Percentiles rank a stretch among this genome's conserved stretches.
Conservation (phyloP, 257 asterid genomes). For the Solanum chilense region DNA sequence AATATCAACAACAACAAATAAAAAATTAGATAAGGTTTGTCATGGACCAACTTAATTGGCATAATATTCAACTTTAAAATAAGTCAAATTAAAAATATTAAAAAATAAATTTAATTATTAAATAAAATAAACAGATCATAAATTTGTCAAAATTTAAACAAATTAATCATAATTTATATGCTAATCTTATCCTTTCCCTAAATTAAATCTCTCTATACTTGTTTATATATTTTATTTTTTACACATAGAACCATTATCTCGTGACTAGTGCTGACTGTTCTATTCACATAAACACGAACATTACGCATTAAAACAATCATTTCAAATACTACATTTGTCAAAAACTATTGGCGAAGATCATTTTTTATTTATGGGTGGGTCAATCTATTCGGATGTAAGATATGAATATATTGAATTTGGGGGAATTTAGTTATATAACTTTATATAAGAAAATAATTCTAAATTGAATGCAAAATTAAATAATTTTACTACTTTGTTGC, state of each 20-base stretch:
- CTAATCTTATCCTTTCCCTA: background rate
- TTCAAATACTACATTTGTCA: no score
- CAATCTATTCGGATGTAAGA: no score
- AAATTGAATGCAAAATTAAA: no score
- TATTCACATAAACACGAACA: no score
- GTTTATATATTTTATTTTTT: background rate
- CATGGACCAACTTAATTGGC: rapidly evolving
- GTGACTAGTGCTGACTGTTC: background rate
- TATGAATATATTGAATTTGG: no score
- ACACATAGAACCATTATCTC: background rate
- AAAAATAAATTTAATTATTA: background rate
- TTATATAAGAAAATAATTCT: no score
- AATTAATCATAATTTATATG: background rate
- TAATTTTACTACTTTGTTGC: no score
- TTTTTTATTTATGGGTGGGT: no score
- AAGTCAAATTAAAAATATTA: no score
- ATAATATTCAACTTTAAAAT: background rate
- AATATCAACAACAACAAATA: background rate
- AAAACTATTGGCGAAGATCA: no score
- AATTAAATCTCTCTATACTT: background rate
- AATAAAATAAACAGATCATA: background rate
- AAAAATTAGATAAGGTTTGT: background rate
- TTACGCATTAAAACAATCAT: no score
- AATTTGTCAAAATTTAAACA: background rate
- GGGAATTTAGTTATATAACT: no score